Conservation (phyloP, 208 protist genomes). For the Acanthamoeba sp. region DNA sequence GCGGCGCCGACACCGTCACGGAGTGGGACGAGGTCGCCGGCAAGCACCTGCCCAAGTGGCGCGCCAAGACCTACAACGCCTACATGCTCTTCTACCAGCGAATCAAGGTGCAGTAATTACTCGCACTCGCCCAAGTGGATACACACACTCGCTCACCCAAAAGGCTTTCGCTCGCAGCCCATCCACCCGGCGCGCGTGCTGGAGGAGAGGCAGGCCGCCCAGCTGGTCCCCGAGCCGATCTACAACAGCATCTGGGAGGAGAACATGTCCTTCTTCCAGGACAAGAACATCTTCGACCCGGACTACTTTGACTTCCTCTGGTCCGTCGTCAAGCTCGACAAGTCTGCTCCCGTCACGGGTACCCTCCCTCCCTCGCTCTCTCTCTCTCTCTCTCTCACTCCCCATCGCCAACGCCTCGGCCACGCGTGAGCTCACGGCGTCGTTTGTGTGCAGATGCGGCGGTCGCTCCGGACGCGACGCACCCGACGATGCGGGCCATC, state of each 20-base stretch:
- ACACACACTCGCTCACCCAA: too few relatives aligned
- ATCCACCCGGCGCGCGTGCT: conserved; percentile 1
- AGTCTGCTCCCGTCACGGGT: not conserved
- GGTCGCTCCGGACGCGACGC: not conserved
- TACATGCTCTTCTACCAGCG: conserved; percentile 87
- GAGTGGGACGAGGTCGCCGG: conserved; percentile 77
- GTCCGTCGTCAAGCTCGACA: conserved; percentile 74
- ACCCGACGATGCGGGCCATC: conserved; percentile 78
- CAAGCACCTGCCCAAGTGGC: not conserved
- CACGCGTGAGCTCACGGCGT: too few relatives aligned
- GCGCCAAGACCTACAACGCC: conserved; percentile 85
- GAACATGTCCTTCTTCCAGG: conserved; percentile 87
- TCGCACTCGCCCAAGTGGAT: too few relatives aligned
- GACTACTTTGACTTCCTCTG: conserved; percentile 86
- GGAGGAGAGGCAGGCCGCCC: conserved; percentile 34
- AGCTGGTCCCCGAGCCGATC: conserved; percentile 80
- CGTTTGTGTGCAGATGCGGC: not conserved
- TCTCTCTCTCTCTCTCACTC: too few relatives aligned
- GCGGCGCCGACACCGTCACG: conserved; percentile 81
- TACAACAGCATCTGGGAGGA: conserved; percentile 83
- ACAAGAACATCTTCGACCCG: conserved; percentile 87
- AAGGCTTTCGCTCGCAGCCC: not conserved
- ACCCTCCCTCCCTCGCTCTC: not conserved
- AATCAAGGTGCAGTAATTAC: not conserved
- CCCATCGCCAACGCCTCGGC: too few relatives aligned